These are phyloP conservation scores for Pichia gijzeniarum DNA, from an alignment of 805 yeast species.

Conservation along the genomic window DNA sequence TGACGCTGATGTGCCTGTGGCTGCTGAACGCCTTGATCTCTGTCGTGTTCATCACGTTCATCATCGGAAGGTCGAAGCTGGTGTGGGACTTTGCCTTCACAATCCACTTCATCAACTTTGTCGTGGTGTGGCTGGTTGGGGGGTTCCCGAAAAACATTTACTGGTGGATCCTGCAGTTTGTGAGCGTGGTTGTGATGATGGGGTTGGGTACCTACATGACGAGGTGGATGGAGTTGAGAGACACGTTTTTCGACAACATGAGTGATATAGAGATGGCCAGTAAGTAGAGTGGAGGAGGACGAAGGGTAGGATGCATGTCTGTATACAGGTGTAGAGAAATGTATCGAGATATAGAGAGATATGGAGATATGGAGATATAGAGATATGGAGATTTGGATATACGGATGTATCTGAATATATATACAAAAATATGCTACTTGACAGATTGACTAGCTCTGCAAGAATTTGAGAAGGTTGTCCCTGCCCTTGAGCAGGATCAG, in stretches of 20 bases:
- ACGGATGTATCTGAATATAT: no score
- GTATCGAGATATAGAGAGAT: no score
- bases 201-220: constrained; percentile 84
- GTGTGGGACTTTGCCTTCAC: constrained; percentile 98
- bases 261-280: constrained; percentile 51
- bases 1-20: constrained; percentile 73
- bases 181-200: constrained; percentile 64
- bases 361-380: no score
- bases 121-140: constrained; percentile 61
- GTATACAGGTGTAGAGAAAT: no score
- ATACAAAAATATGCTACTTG: no score
- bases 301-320: no score
- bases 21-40: constrained; percentile 74
- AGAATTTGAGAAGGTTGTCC: constrained; percentile 54
- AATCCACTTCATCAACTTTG: constrained; percentile 70
- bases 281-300: neutral
- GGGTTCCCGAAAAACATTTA: constrained; percentile 62
- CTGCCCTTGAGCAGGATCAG: constrained; percentile 66
- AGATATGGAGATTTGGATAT: no score
- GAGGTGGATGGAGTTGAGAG: constrained; percentile 85
- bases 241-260: constrained; percentile 83
- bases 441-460: constrained; percentile 25
- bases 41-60: constrained; percentile 74
- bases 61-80: constrained; percentile 86
- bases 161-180: constrained; percentile 81